phyloP scores from a whole-genome alignment of 805 yeast species.

The Metschnikowia corniflorae region DNA sequence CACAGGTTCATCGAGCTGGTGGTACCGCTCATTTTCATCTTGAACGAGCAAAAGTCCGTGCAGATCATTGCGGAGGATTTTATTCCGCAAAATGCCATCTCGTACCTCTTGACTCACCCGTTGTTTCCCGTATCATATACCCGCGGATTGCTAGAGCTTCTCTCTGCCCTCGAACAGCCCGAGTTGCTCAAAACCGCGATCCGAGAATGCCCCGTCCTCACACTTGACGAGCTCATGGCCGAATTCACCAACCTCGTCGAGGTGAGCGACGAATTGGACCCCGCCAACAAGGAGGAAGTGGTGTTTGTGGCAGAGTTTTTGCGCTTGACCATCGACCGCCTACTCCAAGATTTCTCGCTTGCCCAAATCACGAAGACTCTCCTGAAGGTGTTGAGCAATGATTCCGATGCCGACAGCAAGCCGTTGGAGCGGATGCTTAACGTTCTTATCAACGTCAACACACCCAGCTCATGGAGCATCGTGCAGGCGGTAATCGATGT shows the following conservation, averaged over 20 bases:
- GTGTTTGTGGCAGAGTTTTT: slow-evolving; percentile 16
- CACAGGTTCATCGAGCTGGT: slow-evolving; percentile 48
- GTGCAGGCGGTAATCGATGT: slow-evolving; percentile 66
- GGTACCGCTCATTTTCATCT: slow-evolving; percentile 39
- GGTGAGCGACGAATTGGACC: slow-evolving; percentile 15
- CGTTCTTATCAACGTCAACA: slow-evolving; percentile 30
- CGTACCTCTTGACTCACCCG: slow-evolving; percentile 84
- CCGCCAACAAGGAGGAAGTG: slow-evolving; percentile 9
- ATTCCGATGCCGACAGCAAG: slow-evolving; percentile 23
- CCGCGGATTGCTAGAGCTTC: slow-evolving; percentile 52
- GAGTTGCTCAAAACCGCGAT: slow-evolving; percentile 77
- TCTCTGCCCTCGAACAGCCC: slow-evolving; percentile 41
- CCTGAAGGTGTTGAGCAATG: slow-evolving; percentile 28
- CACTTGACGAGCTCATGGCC: slow-evolving; percentile 57
- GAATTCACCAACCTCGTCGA: slow-evolving; percentile 49
- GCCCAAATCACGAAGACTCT: slow-evolving; percentile 54
- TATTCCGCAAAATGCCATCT: slow-evolving; percentile 56
- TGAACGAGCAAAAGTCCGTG: slow-evolving; percentile 22
- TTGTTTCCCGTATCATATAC: slow-evolving; percentile 65
- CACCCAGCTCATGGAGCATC: slow-evolving; percentile 57
- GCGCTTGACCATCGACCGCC: slow-evolving; percentile 45
- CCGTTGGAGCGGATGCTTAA: slow-evolving; percentile 39
- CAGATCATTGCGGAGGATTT: slow-evolving; percentile 25
- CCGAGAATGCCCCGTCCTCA: slow-evolving; percentile 69
- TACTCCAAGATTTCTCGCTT: slow-evolving; percentile 61